phyloP scores from a whole-genome alignment of 768 basidiomycete genomes.

The Fibroporia radiculosa region DNA sequence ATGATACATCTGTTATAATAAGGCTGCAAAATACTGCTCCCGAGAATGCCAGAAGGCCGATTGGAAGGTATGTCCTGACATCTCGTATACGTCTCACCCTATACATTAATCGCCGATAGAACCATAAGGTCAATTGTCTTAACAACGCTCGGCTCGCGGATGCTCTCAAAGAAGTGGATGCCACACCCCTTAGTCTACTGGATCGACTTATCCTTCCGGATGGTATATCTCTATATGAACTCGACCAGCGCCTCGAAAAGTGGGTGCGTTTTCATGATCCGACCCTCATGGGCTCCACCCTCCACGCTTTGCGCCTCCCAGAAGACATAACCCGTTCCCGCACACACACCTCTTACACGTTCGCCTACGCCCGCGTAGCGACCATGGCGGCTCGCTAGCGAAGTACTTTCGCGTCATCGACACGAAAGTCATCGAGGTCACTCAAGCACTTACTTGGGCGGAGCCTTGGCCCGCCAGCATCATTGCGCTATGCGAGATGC shows the following conservation, averaged over 20 bases:
- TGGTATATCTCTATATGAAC: constrained; percentile 21
- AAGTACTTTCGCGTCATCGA: constrained; percentile 24
- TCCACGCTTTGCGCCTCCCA: constrained; percentile 23
- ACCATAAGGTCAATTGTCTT: constrained; percentile 15
- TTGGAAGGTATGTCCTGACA: constrained; percentile 15
- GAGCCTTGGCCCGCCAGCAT: constrained; percentile 22
- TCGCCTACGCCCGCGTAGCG: constrained; percentile 11
- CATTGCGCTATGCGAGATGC: constrained; percentile 13
- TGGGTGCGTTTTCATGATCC: constrained; percentile 25
- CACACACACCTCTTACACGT: constrained; percentile 16
- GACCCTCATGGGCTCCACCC: constrained; percentile 23
- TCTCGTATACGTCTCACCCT: neutral
- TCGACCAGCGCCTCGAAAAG: constrained; percentile 25
- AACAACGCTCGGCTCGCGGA: constrained; percentile 14
- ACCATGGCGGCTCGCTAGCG: constrained; percentile 17
- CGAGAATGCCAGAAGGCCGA: constrained; percentile 19
- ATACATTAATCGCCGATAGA: constrained; percentile 6
- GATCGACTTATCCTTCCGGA: constrained; percentile 15
- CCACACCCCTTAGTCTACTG: constrained; percentile 7
- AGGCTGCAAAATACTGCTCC: constrained; percentile 17
- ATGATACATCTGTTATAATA: neutral
- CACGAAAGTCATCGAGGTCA: constrained; percentile 16
- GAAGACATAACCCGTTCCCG: constrained; percentile 18
- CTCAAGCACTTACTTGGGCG: constrained; percentile 11
- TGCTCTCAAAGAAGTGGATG: constrained; percentile 10